A percentile compares a stretch with the other conserved stretches of the same genome.
Evolutionary conservation across 2,329 filamentous ascomycete genomes (phyloP).

Genomic region (Fusarium odoratissimum): DNA sequence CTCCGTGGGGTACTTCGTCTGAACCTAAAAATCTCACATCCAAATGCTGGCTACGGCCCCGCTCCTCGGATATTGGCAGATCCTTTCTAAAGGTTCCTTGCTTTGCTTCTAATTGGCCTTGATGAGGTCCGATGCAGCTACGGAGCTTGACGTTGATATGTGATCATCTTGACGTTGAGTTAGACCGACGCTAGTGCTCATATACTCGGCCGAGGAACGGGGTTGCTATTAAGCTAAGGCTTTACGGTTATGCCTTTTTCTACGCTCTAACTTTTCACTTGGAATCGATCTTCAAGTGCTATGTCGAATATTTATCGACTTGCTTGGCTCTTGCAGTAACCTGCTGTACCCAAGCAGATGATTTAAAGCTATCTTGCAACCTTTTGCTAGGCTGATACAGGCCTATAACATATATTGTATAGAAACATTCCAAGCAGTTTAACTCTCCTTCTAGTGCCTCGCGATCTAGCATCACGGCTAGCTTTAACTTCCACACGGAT

Average conservation of each 20-base stretch:
- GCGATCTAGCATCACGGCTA: rapidly evolving
- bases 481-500: neutral
- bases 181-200: neutral
- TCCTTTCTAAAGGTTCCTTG: neutral
- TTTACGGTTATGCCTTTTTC: neutral
- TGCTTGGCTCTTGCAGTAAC: no score
- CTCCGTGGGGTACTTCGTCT: neutral
- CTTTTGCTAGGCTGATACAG: neutral
- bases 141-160: conserved; percentile 4
- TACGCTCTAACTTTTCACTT: rapidly evolving
- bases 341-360: neutral
- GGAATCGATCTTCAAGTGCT: neutral
- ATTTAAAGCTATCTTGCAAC: no score
- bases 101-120: neutral
- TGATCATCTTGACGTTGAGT: neutral
- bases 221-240: neutral
- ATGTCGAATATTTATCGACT: rapidly evolving
- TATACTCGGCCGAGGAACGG: neutral
- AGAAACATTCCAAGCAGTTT: neutral
- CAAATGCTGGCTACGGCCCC: neutral
- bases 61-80: neutral
- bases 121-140: rapidly evolving
- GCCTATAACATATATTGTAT: rapidly evolving
- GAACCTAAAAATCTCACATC: no score
- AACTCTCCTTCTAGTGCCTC: no score